Evolutionary conservation across 352 stramenopile genomes (phyloP).

Genomic region (Phytophthora quininea): DNA sequence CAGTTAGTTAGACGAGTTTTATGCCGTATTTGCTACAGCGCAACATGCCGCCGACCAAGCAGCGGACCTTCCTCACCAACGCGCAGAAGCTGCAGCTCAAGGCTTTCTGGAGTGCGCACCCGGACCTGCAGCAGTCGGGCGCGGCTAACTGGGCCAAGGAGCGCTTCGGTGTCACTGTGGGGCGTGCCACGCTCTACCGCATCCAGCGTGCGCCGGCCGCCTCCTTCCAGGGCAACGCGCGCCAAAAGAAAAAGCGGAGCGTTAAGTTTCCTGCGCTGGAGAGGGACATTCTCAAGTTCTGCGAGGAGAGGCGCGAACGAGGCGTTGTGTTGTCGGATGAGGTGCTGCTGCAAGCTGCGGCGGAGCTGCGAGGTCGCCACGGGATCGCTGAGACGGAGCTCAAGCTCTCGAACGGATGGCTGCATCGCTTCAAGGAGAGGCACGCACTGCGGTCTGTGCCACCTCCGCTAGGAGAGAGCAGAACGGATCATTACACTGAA

Average conservation of each 20-base stretch:
- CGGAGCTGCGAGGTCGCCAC: constrained; percentile 35
- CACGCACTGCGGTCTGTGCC: constrained; percentile 24
- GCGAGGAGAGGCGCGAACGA: constrained; percentile 6
- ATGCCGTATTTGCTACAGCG: no score
- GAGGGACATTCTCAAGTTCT: constrained; percentile 4
- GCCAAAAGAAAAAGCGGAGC: neutral
- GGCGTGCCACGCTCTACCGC: constrained; percentile 50
- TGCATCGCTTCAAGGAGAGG: constrained; percentile 52
- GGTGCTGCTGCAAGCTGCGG: constrained; percentile 34
- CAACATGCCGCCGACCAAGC: no score
- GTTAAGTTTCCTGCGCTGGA: neutral
- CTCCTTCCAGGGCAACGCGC: constrained; percentile 25
- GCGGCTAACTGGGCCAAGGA: constrained; percentile 38
- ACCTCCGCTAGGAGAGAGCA: neutral
- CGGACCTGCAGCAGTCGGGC: constrained; percentile 34
- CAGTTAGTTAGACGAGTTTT: no score
- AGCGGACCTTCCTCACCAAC: no score
- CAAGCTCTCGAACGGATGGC: constrained; percentile 56
- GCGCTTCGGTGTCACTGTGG: constrained; percentile 41
- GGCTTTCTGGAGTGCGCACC: constrained; percentile 30
- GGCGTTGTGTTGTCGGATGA: constrained; percentile 31
- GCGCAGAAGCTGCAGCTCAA: constrained; percentile 41
- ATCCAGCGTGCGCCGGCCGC: constrained; percentile 40
- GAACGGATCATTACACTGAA: no score
- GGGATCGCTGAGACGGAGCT: constrained; percentile 40